These are phyloP conservation scores for Teratosphaeriaceae sp. DNA, from an alignment of 2,329 filamentous ascomycete genomes.

Conservation along the genomic window DNA sequence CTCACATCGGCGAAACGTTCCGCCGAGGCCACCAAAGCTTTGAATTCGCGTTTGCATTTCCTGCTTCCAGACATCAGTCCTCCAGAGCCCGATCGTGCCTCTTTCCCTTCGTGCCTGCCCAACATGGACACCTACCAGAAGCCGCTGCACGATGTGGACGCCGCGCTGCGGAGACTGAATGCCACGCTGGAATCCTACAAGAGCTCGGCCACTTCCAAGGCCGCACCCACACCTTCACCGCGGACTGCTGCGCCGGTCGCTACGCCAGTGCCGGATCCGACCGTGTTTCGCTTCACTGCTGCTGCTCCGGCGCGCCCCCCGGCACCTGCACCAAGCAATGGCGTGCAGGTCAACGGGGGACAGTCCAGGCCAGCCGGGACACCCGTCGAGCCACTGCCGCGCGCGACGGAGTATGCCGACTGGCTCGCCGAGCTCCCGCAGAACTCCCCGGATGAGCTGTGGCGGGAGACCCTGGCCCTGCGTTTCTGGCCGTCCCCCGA, in stretches of 20 bases:
- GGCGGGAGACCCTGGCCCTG: background rate
- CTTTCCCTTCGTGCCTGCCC: background rate
- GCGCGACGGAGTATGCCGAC: background rate
- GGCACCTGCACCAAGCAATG: background rate
- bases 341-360: background rate
- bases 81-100: too few species aligned
- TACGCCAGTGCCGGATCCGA: background rate
- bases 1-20: too few species aligned
- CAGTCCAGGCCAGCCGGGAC: background rate
- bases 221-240: background rate
- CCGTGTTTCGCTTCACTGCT: background rate
- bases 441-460: background rate
- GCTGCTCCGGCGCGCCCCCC: background rate
- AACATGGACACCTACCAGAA: constrained; percentile 25
- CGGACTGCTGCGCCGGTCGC: background rate
- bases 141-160: constrained; percentile 24
- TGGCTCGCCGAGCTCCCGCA: background rate
- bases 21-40: too few species aligned
- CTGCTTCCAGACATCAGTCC: too few species aligned
- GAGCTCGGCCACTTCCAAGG: constrained; percentile 10
- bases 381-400: background rate
- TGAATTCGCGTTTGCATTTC: too few species aligned
- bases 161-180: constrained; percentile 24
- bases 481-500: background rate
- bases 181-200: constrained; percentile 26